Percentiles rank a stretch among this genome's conserved stretches.
Conservation (phyloP, 139 green algal genomes). For the Eudorina sp. region DNA sequence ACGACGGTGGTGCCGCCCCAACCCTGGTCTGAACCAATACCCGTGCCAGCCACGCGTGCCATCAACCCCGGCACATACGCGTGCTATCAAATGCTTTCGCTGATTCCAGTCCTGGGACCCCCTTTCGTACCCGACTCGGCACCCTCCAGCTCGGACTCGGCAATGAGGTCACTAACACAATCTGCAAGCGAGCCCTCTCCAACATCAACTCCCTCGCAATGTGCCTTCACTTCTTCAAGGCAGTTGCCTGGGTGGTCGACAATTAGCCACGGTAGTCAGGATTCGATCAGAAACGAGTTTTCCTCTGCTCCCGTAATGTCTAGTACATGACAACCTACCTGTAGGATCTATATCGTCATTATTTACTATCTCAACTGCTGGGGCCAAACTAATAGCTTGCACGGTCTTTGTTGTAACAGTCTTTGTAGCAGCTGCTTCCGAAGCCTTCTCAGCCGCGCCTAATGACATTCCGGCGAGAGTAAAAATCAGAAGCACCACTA, state of each 20-base stretch:
- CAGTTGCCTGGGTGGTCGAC: conserved; percentile 69
- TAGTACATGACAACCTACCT: neutral
- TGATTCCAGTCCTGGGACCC: no score
- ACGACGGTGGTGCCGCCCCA: no score
- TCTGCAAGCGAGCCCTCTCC: conserved; percentile 65
- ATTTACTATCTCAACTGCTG: conserved; percentile 50
- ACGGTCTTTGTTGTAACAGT: neutral
- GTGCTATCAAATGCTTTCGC: no score
- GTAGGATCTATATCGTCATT: conserved; percentile 57
- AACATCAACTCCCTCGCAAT: conserved; percentile 63
- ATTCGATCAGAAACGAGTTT: no score
- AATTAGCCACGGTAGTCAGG: no score
- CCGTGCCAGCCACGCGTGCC: no score
- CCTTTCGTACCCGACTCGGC: conserved; percentile 47
- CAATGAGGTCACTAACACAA: conserved; percentile 71
- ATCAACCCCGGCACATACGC: no score
- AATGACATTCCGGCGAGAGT: neutral
- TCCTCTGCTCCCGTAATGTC: no score
- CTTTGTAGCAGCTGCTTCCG: neutral
- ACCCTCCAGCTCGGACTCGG: conserved; percentile 40
- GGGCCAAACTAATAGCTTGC: conserved; percentile 47
- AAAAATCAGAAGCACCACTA: neutral
- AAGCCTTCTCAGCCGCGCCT: neutral
- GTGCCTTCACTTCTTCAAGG: conserved; percentile 61
- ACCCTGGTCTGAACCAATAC: no score